These are phyloP conservation scores for Diophrys appendiculata DNA, from an alignment of 73 alveolate species.

Conservation along the genomic window DNA sequence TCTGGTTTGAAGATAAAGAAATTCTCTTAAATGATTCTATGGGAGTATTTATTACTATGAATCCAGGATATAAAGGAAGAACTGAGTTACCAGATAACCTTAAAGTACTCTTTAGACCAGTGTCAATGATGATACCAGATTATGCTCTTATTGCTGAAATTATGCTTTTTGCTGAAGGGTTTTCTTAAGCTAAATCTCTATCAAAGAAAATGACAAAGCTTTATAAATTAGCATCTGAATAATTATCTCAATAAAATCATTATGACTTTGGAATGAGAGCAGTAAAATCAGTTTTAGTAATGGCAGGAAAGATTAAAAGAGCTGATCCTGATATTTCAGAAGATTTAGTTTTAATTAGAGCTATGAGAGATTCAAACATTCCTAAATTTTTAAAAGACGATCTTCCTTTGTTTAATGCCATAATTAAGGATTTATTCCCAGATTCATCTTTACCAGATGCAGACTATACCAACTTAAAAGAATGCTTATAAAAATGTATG, in stretches of 20 bases:
- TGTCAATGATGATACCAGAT: constrained; percentile 97
- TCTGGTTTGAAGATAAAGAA: constrained; percentile 91
- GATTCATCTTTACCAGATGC: constrained; percentile 74
- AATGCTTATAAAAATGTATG: constrained; percentile 60
- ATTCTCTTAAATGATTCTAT: constrained; percentile 78
- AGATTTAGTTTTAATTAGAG: constrained; percentile 91
- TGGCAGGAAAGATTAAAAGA: constrained; percentile 85
- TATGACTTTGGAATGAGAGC: constrained; percentile 92
- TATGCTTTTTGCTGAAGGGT: constrained; percentile 96
- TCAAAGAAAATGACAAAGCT: constrained; percentile 95
- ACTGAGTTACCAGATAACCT: constrained; percentile 99
- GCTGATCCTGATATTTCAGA: constrained; percentile 84
- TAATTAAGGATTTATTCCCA: constrained; percentile 93
- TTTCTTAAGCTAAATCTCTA: constrained; percentile 87
- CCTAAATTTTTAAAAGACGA: constrained; percentile 93
- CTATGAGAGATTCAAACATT: constrained; percentile 92
- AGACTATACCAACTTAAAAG: constrained; percentile 68
- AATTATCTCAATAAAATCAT: constrained; percentile 85
- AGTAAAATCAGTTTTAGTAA: constrained; percentile 80
- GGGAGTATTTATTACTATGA: constrained; percentile 98
- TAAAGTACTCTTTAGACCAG: constrained; percentile 87
- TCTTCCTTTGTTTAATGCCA: constrained; percentile 88
- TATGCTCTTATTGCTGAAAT: constrained; percentile 94
- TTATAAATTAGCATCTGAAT: constrained; percentile 90
- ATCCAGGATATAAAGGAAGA: constrained; percentile 99